phyloP scores from a whole-genome alignment of 2,329 filamentous ascomycete species.

The Penicillium nordicum region DNA sequence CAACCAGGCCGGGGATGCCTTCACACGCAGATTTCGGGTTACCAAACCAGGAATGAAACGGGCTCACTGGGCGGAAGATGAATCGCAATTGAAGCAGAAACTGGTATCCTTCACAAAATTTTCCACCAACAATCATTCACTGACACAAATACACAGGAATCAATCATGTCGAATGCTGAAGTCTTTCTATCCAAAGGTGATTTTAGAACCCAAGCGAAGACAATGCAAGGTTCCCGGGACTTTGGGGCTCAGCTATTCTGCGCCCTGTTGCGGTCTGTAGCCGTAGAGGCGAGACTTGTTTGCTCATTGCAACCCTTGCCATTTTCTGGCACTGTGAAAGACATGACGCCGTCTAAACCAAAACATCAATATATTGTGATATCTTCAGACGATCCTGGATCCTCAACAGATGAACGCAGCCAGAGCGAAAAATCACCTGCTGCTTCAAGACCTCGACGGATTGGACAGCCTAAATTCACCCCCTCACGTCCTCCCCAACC shows the following conservation, averaged over 20 bases:
- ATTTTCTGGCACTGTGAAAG: constrained; percentile 54
- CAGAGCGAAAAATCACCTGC: constrained; percentile 12
- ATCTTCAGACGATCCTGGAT: constrained; percentile 35
- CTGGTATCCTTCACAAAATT: constrained; percentile 21
- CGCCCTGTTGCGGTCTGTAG: constrained; percentile 76
- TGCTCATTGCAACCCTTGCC: constrained; percentile 84
- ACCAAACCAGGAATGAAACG: constrained; percentile 67
- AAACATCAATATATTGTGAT: constrained; percentile 36
- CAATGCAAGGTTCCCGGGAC: constrained; percentile 77
- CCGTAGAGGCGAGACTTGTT: constrained; percentile 76
- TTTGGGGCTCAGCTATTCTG: constrained; percentile 89
- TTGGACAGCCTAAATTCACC: constrained; percentile 39
- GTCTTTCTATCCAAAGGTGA: constrained; percentile 66
- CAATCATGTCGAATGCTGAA: constrained; percentile 62
- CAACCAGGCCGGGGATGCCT: constrained; percentile 64
- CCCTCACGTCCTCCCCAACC: constrained; percentile 20
- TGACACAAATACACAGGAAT: constrained; percentile 44
- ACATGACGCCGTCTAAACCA: constrained; percentile 43
- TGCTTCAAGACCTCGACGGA: constrained; percentile 26
- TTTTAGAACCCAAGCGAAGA: constrained; percentile 67
- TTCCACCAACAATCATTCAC: constrained; percentile 2
- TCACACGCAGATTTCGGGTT: constrained; percentile 66
- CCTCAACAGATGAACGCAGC: constrained; percentile 29
- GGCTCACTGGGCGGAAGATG: constrained; percentile 71
- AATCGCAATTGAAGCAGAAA: constrained; percentile 59